Evolutionary conservation across 306 rosid species (phyloP).

Genomic region (Sophora flavescens): DNA sequence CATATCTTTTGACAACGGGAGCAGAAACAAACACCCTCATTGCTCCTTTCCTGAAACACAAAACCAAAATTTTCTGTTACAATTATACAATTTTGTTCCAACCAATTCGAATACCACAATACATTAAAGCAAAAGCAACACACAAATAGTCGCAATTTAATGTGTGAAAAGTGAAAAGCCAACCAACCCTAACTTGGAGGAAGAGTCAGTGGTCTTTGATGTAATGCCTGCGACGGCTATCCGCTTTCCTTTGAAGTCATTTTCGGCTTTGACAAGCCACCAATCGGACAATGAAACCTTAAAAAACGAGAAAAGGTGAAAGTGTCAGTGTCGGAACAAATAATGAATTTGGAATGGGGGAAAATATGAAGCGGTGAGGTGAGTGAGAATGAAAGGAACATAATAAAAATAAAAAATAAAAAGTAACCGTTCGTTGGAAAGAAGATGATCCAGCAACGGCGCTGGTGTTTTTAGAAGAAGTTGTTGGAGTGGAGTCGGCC

Average conservation of each 20-base stretch:
- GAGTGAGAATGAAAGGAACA: background rate
- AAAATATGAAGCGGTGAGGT: background rate
- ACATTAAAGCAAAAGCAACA: background rate
- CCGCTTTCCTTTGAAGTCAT: conserved; percentile 52
- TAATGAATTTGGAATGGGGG: background rate
- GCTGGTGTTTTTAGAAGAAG: background rate
- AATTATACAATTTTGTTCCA: background rate
- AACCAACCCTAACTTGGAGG: conserved; percentile 39
- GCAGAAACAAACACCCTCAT: conserved; percentile 69
- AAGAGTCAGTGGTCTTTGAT: conserved; percentile 54
- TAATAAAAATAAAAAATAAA: background rate
- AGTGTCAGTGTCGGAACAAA: background rate
- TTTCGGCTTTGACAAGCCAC: conserved; percentile 65
- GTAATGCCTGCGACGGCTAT: conserved; percentile 70
- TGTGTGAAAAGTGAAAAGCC: conserved; percentile 16
- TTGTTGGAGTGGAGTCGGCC: conserved; percentile 25
- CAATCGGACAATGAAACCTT: conserved; percentile 70
- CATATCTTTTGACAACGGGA: conserved; percentile 61
- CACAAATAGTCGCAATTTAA: background rate
- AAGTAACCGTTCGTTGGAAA: conserved; percentile 48
- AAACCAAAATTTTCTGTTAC: background rate
- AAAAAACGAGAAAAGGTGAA: background rate
- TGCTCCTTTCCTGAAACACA: conserved; percentile 57
- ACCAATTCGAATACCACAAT: background rate
- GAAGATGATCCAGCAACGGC: background rate